Conservation (phyloP, 345 rosid genomes). For the Xanthoceras sorbifolium region DNA sequence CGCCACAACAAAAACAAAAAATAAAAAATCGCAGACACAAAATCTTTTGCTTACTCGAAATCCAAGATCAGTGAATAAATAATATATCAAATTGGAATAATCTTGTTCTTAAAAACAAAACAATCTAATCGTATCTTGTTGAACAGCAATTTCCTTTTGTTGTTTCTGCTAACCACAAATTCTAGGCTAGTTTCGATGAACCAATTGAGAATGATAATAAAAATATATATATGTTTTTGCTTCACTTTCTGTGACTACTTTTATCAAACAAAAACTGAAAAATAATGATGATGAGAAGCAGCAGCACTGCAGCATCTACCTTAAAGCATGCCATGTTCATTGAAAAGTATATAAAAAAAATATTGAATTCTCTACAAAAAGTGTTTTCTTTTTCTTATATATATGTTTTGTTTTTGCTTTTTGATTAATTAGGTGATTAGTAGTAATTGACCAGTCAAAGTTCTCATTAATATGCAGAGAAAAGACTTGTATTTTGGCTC, state of each 20-base stretch:
- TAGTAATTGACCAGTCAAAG: background rate
- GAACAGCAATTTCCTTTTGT: background rate
- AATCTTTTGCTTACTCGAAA: slow-evolving; percentile 15
- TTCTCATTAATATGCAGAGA: background rate
- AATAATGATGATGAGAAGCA: background rate
- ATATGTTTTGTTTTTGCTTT: background rate
- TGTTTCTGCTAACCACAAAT: background rate
- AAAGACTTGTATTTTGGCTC: background rate
- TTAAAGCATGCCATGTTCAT: slow-evolving; percentile 29
- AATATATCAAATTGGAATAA: background rate
- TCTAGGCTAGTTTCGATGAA: slow-evolving; percentile 12
- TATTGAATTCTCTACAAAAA: background rate
- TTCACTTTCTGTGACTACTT: background rate
- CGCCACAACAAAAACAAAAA: background rate
- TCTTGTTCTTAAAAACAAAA: background rate
- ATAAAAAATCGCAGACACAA: slow-evolving; percentile 10
- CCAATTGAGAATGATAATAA: background rate
- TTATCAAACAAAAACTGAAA: slow-evolving; percentile 4
- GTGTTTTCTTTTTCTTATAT: background rate
- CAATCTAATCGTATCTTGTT: slow-evolving; percentile 21
- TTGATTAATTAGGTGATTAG: background rate
- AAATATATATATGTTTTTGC: background rate
- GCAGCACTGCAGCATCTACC: slow-evolving; percentile 28
- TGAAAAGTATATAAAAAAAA: slow-evolving; percentile 19
- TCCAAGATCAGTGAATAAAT: slow-evolving; percentile 16